These are phyloP conservation scores for Eleusine coracana DNA, from an alignment of 176 grass and related monocot species.

Conservation along the genomic window DNA sequence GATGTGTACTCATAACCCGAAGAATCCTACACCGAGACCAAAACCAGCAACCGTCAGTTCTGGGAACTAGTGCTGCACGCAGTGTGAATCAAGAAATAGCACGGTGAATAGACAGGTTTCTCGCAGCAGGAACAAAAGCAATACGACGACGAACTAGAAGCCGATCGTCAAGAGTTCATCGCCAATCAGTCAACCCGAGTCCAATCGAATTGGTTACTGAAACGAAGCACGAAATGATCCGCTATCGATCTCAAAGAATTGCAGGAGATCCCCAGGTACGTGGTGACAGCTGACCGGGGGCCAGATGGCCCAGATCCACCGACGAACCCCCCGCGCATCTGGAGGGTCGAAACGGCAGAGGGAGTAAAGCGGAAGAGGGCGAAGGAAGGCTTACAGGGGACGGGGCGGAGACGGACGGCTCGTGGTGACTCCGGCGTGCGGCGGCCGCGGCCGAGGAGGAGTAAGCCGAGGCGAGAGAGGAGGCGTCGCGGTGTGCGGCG, in stretches of 20 bases:
- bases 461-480: slow-evolving; percentile 91
- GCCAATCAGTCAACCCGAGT: background rate
- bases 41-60: background rate
- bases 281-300: slow-evolving; percentile 14
- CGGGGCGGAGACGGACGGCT: slow-evolving; percentile 55
- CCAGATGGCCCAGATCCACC: slow-evolving; percentile 42
- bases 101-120: background rate
- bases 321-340: slow-evolving; percentile 25
- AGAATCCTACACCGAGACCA: slow-evolving; percentile 55
- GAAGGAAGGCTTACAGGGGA: slow-evolving; percentile 39
- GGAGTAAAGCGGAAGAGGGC: background rate
- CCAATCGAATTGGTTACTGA: background rate
- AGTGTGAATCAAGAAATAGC: background rate
- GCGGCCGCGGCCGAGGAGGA: slow-evolving; percentile 50
- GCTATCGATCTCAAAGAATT: background rate
- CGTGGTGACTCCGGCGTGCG: slow-evolving; percentile 51
- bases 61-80: background rate
- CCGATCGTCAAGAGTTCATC: slow-evolving; percentile 9
- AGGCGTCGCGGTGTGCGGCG: slow-evolving; percentile 88
- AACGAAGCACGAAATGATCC: background rate
- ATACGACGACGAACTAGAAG: background rate
- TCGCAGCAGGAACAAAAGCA: background rate
- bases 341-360: background rate
- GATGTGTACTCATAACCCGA: slow-evolving; percentile 72
- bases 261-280: background rate